Evolutionary conservation across 345 rosid species (phyloP).

Genomic region (Linum usitatissimum): DNA sequence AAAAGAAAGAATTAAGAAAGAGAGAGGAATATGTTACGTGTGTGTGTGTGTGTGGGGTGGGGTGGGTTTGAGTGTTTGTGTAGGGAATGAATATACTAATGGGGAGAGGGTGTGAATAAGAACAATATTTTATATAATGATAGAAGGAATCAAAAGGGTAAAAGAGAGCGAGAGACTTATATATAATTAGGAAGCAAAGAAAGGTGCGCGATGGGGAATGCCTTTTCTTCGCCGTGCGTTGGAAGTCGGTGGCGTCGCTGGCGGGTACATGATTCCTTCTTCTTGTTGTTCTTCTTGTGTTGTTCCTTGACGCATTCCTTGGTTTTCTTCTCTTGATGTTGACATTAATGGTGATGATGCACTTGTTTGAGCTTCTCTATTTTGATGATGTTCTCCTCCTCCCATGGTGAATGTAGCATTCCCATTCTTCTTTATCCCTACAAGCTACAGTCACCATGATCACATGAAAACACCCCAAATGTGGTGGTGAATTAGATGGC

Average conservation of each 20-base stretch:
- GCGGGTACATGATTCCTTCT: slow-evolving; percentile 43
- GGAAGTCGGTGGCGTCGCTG: slow-evolving; percentile 42
- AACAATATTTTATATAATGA: too few species aligned
- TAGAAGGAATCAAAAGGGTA: too few species aligned
- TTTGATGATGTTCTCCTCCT: slow-evolving; percentile 23
- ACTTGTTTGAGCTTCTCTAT: slow-evolving; percentile 28
- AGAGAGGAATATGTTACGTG: not conserved
- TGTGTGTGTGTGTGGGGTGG: not conserved
- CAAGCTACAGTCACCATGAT: slow-evolving; percentile 37
- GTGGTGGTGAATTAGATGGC: too few species aligned
- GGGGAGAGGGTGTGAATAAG: not conserved
- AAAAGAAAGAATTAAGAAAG: slow-evolving; percentile 5
- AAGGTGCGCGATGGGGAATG: slow-evolving; percentile 77
- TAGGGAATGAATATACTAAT: not conserved
- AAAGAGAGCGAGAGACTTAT: not conserved
- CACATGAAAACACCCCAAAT: not conserved
- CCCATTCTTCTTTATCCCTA: slow-evolving; percentile 55
- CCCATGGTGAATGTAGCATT: slow-evolving; percentile 43
- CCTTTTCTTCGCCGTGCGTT: slow-evolving; percentile 78
- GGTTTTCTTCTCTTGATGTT: slow-evolving; percentile 30
- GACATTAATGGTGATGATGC: not conserved
- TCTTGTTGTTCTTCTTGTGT: slow-evolving; percentile 5
- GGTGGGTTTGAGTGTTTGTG: not conserved
- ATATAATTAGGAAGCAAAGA: slow-evolving; percentile 33
- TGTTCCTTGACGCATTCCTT: slow-evolving; percentile 53